Evolutionary conservation across 148 eudicot species (phyloP).

Genomic region (Nyssa sinensis): DNA sequence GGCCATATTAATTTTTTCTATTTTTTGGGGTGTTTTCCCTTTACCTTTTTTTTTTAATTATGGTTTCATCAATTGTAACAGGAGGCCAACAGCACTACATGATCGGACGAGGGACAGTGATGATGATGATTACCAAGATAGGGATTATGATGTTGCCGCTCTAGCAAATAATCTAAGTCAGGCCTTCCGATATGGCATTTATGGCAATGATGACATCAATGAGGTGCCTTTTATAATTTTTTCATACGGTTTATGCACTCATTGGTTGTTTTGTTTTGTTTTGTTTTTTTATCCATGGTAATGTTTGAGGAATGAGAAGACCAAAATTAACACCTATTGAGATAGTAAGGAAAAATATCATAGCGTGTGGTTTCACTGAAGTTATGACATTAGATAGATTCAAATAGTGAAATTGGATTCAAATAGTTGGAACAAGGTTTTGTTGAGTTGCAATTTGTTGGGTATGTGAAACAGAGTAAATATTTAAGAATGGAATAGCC

Average conservation of each 20-base stretch:
- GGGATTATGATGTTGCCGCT: slow-evolving; percentile 98
- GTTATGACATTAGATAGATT: too few species aligned
- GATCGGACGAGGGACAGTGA: slow-evolving; percentile 86
- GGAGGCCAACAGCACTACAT: slow-evolving; percentile 88
- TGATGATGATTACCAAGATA: slow-evolving; percentile 95
- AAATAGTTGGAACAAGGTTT: too few species aligned
- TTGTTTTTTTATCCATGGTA: not conserved
- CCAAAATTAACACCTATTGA: too few species aligned
- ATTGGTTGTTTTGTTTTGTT: not conserved
- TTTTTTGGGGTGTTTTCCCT: not conserved
- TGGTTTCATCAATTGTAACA: slow-evolving; percentile 26
- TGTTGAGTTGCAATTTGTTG: too few species aligned
- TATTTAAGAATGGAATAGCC: too few species aligned
- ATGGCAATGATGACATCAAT: slow-evolving; percentile 63
- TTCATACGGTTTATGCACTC: not conserved
- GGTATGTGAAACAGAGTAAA: too few species aligned
- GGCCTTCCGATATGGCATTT: slow-evolving; percentile 83
- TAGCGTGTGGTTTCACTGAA: too few species aligned
- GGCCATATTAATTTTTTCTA: not conserved
- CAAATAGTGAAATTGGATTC: too few species aligned
- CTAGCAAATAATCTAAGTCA: slow-evolving; percentile 90
- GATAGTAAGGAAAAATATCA: too few species aligned
- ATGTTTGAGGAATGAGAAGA: too few species aligned
- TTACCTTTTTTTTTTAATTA: not conserved
- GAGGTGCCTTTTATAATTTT: slow-evolving; percentile 50